phyloP scores from a whole-genome alignment of 2,329 filamentous ascomycete species.

The Scleromitrula shiraiana region DNA sequence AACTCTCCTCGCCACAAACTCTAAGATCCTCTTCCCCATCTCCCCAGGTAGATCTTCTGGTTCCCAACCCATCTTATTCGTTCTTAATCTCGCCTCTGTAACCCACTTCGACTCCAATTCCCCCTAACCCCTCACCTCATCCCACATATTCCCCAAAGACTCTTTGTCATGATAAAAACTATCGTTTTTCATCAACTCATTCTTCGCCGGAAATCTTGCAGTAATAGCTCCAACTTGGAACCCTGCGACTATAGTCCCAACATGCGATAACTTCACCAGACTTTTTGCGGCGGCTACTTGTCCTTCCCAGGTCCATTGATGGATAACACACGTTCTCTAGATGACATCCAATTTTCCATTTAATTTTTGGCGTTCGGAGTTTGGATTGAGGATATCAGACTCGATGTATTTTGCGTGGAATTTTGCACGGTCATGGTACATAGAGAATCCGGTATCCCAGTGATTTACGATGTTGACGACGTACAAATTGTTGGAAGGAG shows the following conservation, averaged over 20 bases:
- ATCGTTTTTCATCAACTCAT: not conserved
- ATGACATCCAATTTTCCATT: conserved; percentile 35
- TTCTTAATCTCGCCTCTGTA: not conserved
- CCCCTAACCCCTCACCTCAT: conserved; percentile 4
- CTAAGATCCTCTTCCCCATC: not conserved
- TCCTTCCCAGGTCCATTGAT: conserved; percentile 34
- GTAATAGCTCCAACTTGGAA: not conserved
- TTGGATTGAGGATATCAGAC: conserved; percentile 23
- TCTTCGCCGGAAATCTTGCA: not conserved
- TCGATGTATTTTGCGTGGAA: conserved; percentile 29
- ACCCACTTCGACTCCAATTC: conserved; percentile 9
- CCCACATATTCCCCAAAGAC: conserved; percentile 5
- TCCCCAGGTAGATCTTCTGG: not conserved
- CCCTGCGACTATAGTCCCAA: conserved; percentile 1
- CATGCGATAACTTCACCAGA: conserved; percentile 1
- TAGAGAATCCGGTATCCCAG: conserved; percentile 30
- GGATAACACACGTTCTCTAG: conserved; percentile 35
- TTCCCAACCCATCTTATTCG: not conserved
- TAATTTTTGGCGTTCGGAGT: conserved; percentile 27
- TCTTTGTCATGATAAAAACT: conserved; percentile 6
- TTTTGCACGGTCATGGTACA: conserved; percentile 30
- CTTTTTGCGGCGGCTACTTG: conserved; percentile 21
- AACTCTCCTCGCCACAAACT: not conserved
- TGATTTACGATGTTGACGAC: conserved; percentile 29
- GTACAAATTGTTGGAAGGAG: conserved; percentile 25